Evolutionary conservation across 257 asterid species (phyloP).

Genomic region (Scutellaria baicalensis): DNA sequence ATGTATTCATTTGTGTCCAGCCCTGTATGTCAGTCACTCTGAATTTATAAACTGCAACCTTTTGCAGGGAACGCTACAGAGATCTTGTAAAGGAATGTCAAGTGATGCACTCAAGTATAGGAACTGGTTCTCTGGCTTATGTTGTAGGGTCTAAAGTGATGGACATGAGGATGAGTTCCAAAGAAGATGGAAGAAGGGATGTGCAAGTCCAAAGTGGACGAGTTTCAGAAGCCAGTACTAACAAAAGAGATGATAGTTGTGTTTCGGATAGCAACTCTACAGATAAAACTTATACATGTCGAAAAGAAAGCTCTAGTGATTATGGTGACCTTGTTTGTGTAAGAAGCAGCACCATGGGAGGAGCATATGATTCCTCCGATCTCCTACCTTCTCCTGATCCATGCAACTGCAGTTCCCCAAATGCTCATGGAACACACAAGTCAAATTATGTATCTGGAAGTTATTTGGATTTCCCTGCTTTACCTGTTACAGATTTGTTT

Average conservation of each 20-base stretch:
- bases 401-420: constrained; percentile 37
- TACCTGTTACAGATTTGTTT: constrained; percentile 78
- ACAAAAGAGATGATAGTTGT: constrained; percentile 28
- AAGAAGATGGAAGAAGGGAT: constrained; percentile 53
- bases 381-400: constrained; percentile 46
- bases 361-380: constrained; percentile 62
- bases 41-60: constrained; percentile 15
- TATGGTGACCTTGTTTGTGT: constrained; percentile 65
- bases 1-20: neutral
- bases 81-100: constrained; percentile 87
- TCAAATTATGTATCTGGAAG: constrained; percentile 36
- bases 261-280: constrained; percentile 36
- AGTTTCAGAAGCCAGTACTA: constrained; percentile 37
- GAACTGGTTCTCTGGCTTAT: constrained; percentile 96
- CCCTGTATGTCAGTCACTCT: neutral
- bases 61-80: constrained; percentile 71
- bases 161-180: constrained; percentile 93
- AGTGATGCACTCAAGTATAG: constrained; percentile 91
- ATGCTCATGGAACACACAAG: constrained; percentile 36
- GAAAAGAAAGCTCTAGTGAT: constrained; percentile 50
- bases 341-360: constrained; percentile 50
- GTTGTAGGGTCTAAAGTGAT: constrained; percentile 92
- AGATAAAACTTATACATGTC: constrained; percentile 36
- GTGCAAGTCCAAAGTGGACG: constrained; percentile 38
- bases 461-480: constrained; percentile 78